Evolutionary conservation across 208 protist species (phyloP), one percentile per base, ranked within the genome.

Genomic region (Leishmania aethiopica): DNA sequence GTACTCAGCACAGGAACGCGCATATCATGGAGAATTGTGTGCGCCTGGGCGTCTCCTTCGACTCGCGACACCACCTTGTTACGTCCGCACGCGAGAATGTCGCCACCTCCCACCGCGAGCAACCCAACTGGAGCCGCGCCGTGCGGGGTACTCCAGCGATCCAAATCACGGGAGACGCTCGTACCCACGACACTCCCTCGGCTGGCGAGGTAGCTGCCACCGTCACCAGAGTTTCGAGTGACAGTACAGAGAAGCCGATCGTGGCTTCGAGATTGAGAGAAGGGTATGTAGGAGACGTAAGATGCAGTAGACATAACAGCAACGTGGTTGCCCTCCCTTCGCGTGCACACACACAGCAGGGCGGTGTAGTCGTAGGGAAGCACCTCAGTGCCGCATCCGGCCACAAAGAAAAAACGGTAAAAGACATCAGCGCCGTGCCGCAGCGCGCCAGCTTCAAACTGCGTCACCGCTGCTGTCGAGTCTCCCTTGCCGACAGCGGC

Each of bases 331-430:
- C 42, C 74, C 40, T 62, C 53, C 25, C 77, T 75, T 28, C 72
- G 83, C 28, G 88, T 81, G 53, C 88, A 88, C 74, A 97, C 74
- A 76, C 88, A 92, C 40, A 97, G 78, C 32, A 93, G 53, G 42
- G 87, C 85, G 8, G 91, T 90, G 82, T 89, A 96, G 75, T 96
- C 93, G 74, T 95, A 96, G 0, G 91, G 88, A 60, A 96, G 83
- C 80, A 96, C 92, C n/a, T 89, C 85, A 7, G 91, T 78, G 10
- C 90, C 93, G 49, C 75, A 70, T 28, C 93, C 93, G 28, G 77
- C 78, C 17, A 92, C 88, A 8, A 96, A 81, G 83, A 90, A 83
- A 84, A 84, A 71, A 7, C 80, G 85, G 78, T 88, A 93, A 57
- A 80, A 83, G 22, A 86, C 74, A 45, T 70, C 57, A 6, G 77